phyloP scores from a whole-genome alignment of 106 monocot species.

The Hemerocallis citrina region DNA sequence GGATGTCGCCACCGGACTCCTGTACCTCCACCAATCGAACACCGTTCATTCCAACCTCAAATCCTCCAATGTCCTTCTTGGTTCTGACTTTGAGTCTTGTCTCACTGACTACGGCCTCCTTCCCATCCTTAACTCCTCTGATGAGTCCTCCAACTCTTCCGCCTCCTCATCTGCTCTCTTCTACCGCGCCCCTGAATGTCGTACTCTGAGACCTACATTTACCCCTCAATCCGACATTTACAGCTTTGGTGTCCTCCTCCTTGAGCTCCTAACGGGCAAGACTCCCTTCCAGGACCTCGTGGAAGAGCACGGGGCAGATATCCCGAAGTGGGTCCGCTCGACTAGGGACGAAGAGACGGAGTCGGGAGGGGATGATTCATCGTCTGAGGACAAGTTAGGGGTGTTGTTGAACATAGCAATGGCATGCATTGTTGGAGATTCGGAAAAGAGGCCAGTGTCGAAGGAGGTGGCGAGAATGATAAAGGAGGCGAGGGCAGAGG shows the following conservation, averaged over 20 bases:
- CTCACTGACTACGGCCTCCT: conserved; percentile 84
- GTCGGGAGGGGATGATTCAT: conserved; percentile 32
- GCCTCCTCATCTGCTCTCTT: conserved; percentile 39
- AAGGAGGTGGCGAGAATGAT: conserved; percentile 86
- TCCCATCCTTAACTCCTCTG: conserved; percentile 27
- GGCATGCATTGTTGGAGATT: conserved; percentile 33
- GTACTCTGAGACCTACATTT: conserved; percentile 22
- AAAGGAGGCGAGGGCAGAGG: conserved; percentile 79
- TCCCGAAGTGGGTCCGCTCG: conserved; percentile 69
- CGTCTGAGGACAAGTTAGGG: conserved; percentile 57
- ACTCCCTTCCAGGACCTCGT: conserved; percentile 84
- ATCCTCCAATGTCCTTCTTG: conserved; percentile 89
- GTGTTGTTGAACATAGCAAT: conserved; percentile 52
- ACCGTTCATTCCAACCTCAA: conserved; percentile 79
- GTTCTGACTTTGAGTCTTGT: conserved; percentile 96
- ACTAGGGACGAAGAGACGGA: conserved; percentile 79
- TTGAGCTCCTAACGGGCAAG: conserved; percentile 87
- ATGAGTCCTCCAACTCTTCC: conserved; percentile 15
- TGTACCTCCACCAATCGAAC: conserved; percentile 66
- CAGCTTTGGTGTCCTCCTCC: conserved; percentile 83
- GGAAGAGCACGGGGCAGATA: conserved; percentile 57
- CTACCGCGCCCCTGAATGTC: conserved; percentile 76
- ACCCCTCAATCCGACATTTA: conserved; percentile 70
- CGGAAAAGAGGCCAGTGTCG: conserved; percentile 37
- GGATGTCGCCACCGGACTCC: conserved; percentile 74